Percentiles rank a stretch among this genome's conserved stretches.
phyloP scores from a whole-genome alignment of 352 stramenopile genomes.

The Aphanomyces stellatus region DNA sequence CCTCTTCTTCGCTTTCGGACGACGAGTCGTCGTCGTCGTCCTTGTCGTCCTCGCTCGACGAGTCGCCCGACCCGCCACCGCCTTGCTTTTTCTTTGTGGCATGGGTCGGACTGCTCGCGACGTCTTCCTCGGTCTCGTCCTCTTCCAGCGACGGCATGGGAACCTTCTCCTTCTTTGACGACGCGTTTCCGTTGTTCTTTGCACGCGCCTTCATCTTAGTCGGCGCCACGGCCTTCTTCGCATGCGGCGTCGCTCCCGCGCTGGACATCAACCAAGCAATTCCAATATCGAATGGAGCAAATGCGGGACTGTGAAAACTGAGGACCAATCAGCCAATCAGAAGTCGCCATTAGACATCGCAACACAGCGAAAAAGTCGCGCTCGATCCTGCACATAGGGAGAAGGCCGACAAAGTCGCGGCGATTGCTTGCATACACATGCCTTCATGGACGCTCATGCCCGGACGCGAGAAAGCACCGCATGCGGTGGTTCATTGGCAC shows the following conservation, averaged over 20 bases:
- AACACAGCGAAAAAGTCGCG: no score
- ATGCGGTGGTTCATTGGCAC: no score
- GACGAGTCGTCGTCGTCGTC: constrained; percentile 86
- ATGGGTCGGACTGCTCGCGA: not conserved
- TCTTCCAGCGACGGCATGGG: constrained; percentile 10
- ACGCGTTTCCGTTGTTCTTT: no score
- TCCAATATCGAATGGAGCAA: not conserved
- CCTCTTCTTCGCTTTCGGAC: constrained; percentile 86
- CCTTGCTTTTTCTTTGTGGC: not conserved
- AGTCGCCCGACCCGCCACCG: not conserved
- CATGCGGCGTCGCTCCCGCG: not conserved
- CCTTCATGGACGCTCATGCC: no score
- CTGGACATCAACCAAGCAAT: not conserved
- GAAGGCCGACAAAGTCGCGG: no score
- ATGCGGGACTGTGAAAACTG: not conserved
- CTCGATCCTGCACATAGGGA: no score
- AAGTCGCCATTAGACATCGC: not conserved
- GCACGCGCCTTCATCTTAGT: constrained; percentile 3
- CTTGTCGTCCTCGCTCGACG: no score
- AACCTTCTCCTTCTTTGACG: not conserved
- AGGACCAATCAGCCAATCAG: constrained; percentile 6
- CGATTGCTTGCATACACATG: no score
- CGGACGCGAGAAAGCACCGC: no score
- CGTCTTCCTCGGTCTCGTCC: constrained; percentile 4
- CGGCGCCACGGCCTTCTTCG: not conserved